These are phyloP conservation scores for Hemerocallis citrina DNA, from an alignment of 106 monocot genomes.

Conservation along the genomic window DNA sequence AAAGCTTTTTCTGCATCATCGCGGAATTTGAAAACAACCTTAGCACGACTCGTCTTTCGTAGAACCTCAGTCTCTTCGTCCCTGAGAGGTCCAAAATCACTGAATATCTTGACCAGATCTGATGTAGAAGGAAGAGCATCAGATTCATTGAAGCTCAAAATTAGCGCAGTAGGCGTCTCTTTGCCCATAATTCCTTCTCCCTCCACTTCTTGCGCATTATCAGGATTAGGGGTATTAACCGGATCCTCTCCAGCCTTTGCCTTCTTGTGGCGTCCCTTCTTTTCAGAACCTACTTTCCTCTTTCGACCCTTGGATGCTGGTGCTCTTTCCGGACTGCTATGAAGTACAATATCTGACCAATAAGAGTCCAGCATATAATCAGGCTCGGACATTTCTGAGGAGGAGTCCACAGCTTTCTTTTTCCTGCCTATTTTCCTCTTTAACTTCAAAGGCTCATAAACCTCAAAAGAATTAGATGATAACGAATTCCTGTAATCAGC, in stretches of 20 bases:
- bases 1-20: conserved; percentile 91
- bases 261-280: conserved; percentile 23
- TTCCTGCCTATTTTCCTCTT: conserved; percentile 41
- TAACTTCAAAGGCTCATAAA: conserved; percentile 13
- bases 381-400: conserved; percentile 18
- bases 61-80: conserved; percentile 63
- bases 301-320: not conserved
- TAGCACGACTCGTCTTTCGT: conserved; percentile 27
- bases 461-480: conserved; percentile 13
- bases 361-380: conserved; percentile 26
- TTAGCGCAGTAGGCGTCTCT: conserved; percentile 49
- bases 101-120: conserved; percentile 59
- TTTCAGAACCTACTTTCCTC: conserved; percentile 16
- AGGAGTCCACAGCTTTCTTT: conserved; percentile 10
- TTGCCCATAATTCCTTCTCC: conserved; percentile 3
- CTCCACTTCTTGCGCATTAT: not conserved
- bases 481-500: conserved; percentile 30
- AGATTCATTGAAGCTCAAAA: conserved; percentile 52
- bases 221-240: not conserved
- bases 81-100: conserved; percentile 75
- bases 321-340: conserved; percentile 16
- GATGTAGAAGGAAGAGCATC: conserved; percentile 49
- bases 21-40: conserved; percentile 63
- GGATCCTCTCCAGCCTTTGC: not conserved
- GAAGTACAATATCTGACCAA: conserved; percentile 24